Evolutionary conservation across 768 basidiomycete genomes (phyloP), one percentile per base, ranked within the genome.

Genomic region (Xanthoconium purpureum): DNA sequence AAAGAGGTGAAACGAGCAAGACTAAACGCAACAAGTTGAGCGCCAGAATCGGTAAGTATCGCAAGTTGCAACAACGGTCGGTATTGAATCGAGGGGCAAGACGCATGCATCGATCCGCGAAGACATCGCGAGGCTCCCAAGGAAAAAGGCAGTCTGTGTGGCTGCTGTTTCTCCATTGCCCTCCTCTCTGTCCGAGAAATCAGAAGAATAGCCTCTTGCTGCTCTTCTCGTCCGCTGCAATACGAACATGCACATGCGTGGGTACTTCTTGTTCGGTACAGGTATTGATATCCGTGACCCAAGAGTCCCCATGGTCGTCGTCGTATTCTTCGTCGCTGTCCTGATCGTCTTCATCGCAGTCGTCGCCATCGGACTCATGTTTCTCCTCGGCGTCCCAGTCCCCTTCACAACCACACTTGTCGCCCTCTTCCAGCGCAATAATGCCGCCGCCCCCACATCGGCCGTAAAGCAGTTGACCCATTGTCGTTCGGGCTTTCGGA

Each of bases 391-490:
- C n/a, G 30, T 53, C 58, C 6, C 28, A 50, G 63, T 71, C 69
- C 50, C 65, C 73, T 24, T 79, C 81, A 69, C 94, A 97, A 17
- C 85, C 84, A 68, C 94, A 97, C 40, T 49, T 58, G 32, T 73
- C 70, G n/a, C 69, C 71, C 12, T 71, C 69, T 20, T 69, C 70
- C 5, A 71, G 37, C 1, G 71, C 70, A 47, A 94, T 78, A 56
- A 96, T 76, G 28, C 85, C 87, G 57, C 81, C 82, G 28, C 83
- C 81, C 67, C 88, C 89, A 52, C 89, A 88, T 48, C 75, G 77
- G 29, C 94, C 94, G 67, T 88, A 86, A 50, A 98, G 79, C 47
- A 99, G 74, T 69, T 98, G 94, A 12, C 92, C 89, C 54, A 99
- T 82, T 30, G 97, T 98, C 70, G 94, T 96, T 39, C 97, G 86